Conservation (phyloP, 352 stramenopile genomes). For the Aphanomyces astaci region DNA sequence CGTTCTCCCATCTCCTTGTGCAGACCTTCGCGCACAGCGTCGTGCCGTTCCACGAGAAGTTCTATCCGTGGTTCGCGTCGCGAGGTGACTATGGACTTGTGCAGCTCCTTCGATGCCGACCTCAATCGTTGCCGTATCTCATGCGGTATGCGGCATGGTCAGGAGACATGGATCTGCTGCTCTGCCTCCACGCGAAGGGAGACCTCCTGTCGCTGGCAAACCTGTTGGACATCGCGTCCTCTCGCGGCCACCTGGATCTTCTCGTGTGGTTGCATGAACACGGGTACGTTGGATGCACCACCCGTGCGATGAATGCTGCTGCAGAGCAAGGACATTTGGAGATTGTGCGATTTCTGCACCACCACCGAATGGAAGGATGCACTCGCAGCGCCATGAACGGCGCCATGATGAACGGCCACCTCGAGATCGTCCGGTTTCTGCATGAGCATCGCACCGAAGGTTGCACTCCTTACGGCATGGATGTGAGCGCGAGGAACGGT, state of each 20-base stretch:
- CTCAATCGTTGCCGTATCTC: not conserved
- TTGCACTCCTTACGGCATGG: slow-evolving; percentile 6
- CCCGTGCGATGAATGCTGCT: slow-evolving; percentile 25
- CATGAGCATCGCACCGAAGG: slow-evolving; percentile 1
- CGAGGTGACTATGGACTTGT: not conserved
- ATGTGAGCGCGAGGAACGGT: not conserved
- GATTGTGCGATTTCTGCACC: slow-evolving; percentile 24
- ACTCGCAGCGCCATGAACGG: slow-evolving; percentile 23
- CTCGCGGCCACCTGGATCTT: slow-evolving; percentile 22
- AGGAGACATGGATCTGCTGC: not conserved
- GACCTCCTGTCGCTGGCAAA: not conserved
- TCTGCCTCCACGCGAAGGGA: not conserved
- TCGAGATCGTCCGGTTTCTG: slow-evolving; percentile 25
- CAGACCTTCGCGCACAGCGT: not conserved
- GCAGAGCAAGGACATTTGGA: slow-evolving; percentile 23
- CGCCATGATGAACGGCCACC: slow-evolving; percentile 14
- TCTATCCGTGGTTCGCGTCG: not conserved
- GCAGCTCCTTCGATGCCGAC: not conserved
- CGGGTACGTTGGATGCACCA: slow-evolving; percentile 9
- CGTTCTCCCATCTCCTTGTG: not conserved
- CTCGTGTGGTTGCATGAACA: slow-evolving; percentile 23
- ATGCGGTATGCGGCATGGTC: not conserved
- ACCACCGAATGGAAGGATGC: slow-evolving; percentile 23
- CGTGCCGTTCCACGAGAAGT: not conserved
- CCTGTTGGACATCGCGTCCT: slow-evolving; percentile 23